Evolutionary conservation across 202 grass and related monocot species (phyloP).

Genomic region (Cymbopogon flexuosus): DNA sequence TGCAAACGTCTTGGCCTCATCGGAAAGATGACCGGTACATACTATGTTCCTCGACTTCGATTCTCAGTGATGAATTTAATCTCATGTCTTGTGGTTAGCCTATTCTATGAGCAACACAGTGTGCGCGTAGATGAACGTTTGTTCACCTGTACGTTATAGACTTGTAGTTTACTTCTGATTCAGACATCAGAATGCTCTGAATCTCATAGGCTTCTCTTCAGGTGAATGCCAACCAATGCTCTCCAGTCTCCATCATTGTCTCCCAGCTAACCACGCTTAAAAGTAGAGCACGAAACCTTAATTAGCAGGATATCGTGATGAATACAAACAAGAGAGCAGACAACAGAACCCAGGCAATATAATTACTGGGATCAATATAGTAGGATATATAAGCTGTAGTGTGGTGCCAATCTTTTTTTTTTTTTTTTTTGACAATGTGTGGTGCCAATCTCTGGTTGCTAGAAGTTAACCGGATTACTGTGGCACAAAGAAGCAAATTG

Average conservation of each 20-base stretch:
- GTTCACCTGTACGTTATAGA: neutral
- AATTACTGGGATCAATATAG: neutral
- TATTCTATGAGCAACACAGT: neutral
- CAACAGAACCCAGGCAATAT: neutral
- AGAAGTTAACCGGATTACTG: too few species aligned
- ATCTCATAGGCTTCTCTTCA: too few species aligned
- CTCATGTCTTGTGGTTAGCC: neutral
- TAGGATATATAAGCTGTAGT: too few species aligned
- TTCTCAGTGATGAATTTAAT: neutral
- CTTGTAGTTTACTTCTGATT: neutral
- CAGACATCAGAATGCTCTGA: neutral
- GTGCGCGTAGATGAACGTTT: neutral
- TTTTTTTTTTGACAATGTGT: too few species aligned
- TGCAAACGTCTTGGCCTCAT: constrained; percentile 31
- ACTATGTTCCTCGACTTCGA: neutral
- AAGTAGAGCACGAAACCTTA: neutral
- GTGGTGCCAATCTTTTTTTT: too few species aligned
- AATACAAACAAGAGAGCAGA: too few species aligned
- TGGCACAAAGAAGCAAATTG: too few species aligned
- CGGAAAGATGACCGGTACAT: constrained; percentile 17
- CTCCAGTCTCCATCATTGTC: neutral
- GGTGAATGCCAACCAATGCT: neutral
- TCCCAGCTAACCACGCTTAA: neutral
- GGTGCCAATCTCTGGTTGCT: too few species aligned
- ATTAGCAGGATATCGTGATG: neutral